Percentiles rank a stretch among this genome's conserved stretches.
These are phyloP conservation scores for Heliamphora pulchella DNA, from an alignment of 179 eudicot genomes.

Conservation along the genomic window DNA sequence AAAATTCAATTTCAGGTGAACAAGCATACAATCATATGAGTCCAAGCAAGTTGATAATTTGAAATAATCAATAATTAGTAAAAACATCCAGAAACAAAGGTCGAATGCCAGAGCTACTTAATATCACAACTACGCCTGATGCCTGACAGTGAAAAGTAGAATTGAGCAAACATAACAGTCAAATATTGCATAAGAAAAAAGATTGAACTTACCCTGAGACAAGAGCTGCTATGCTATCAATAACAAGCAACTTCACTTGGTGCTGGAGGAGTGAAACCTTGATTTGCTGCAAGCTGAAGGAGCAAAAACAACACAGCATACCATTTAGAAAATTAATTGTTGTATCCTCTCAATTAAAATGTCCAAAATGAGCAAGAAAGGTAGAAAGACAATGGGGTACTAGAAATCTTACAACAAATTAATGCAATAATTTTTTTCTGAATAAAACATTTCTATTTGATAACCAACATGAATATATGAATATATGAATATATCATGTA, in stretches of 20 bases:
- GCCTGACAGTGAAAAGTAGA: neutral
- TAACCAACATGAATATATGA: too few relatives aligned
- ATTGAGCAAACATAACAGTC: neutral
- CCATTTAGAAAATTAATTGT: neutral
- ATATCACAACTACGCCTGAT: neutral
- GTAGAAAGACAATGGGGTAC: neutral
- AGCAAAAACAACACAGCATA: constrained; percentile 12
- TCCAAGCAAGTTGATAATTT: neutral
- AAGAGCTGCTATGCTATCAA: constrained; percentile 88
- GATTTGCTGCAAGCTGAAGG: constrained; percentile 70
- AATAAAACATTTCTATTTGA: too few relatives aligned
- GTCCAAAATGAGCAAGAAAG: neutral
- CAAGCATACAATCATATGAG: too few relatives aligned
- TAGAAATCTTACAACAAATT: neutral
- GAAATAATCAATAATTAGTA: neutral
- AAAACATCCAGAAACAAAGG: neutral
- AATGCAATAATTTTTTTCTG: too few relatives aligned
- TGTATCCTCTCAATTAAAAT: neutral
- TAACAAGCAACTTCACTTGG: constrained; percentile 68
- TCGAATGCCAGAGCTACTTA: neutral
- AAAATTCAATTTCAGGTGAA: too few relatives aligned
- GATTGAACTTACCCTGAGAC: constrained; percentile 46
- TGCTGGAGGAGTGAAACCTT: constrained; percentile 61
- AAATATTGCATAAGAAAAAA: neutral
- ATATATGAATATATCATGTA: too few relatives aligned